phyloP scores from a whole-genome alignment of 768 basidiomycete genomes.

The Rhizopogon sp. region DNA sequence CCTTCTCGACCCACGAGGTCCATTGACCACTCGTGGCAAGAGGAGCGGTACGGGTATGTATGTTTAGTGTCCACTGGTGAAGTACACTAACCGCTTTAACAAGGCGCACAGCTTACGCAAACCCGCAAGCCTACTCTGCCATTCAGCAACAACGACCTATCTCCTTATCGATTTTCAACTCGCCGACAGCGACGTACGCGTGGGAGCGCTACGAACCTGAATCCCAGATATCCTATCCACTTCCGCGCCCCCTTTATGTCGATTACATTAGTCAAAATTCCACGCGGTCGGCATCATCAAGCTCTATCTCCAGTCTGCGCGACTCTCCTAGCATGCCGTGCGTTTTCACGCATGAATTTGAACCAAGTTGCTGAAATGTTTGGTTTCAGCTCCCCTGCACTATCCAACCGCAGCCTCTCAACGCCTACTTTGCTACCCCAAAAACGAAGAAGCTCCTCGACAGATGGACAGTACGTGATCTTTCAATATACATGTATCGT shows the following conservation, averaged over 20 bases:
- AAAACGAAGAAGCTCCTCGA: constrained; percentile 29
- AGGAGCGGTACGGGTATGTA: constrained; percentile 20
- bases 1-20: constrained; percentile 26
- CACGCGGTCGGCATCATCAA: constrained; percentile 27
- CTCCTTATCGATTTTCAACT: constrained; percentile 37
- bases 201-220: constrained; percentile 44
- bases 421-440: constrained; percentile 25
- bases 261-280: constrained; percentile 26
- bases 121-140: constrained; percentile 17
- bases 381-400: constrained; percentile 22
- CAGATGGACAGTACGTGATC: constrained; percentile 21
- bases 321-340: constrained; percentile 26
- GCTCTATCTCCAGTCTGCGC: constrained; percentile 22
- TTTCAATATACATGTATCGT: background rate
- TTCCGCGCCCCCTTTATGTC: constrained; percentile 37
- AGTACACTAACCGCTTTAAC: constrained; percentile 13
- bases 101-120: constrained; percentile 19
- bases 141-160: constrained; percentile 25
- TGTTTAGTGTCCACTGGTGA: constrained; percentile 2
- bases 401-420: constrained; percentile 21
- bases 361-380: constrained; percentile 12
- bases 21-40: constrained; percentile 16
- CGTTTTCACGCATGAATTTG: constrained; percentile 15
- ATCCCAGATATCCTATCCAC: constrained; percentile 36
- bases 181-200: constrained; percentile 39